Conservation (phyloP, 2,329 filamentous ascomycete species). For the Ophiostoma sp. region DNA sequence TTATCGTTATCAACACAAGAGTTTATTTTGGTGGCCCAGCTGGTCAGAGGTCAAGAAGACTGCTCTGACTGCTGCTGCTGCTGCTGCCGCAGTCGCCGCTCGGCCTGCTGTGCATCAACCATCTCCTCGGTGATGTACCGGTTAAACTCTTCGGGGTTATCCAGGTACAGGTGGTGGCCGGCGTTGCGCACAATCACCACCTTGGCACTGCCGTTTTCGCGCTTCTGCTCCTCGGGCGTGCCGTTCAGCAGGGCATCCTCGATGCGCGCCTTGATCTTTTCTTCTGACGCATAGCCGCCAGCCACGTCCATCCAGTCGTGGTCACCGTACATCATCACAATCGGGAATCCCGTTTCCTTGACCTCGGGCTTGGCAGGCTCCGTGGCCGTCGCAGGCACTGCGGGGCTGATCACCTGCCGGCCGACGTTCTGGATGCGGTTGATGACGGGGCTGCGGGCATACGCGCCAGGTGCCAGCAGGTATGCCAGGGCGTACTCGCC, state of each 20-base stretch:
- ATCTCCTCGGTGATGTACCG: constrained; percentile 48
- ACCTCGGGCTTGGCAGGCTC: constrained; percentile 33
- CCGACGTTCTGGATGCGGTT: constrained; percentile 81
- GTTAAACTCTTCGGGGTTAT: constrained; percentile 57
- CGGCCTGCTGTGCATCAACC: constrained; percentile 42
- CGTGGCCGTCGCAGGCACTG: constrained; percentile 25
- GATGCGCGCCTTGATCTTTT: constrained; percentile 68
- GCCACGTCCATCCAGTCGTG: constrained; percentile 98
- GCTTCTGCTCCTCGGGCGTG: constrained; percentile 60
- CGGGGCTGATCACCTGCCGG: constrained; percentile 53
- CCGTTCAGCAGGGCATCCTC: constrained; percentile 55
- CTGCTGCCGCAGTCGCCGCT: constrained; percentile 25
- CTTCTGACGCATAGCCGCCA: constrained; percentile 72
- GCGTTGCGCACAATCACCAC: constrained; percentile 67
- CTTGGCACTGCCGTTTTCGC: constrained; percentile 75
- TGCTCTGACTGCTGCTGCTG: background rate
- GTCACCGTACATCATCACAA: constrained; percentile 94
- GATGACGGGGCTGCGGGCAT: constrained; percentile 81
- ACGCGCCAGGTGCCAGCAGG: constrained; percentile 87
- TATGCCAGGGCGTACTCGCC: constrained; percentile 93
- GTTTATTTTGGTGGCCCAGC: background rate
- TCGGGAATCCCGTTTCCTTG: constrained; percentile 64
- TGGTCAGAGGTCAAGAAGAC: background rate
- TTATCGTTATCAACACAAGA: background rate
- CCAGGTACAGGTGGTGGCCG: constrained; percentile 56